Evolutionary conservation across 495 filamentous ascomycete genomes (phyloP).

Genomic region (Penicillium maclennaniae): DNA sequence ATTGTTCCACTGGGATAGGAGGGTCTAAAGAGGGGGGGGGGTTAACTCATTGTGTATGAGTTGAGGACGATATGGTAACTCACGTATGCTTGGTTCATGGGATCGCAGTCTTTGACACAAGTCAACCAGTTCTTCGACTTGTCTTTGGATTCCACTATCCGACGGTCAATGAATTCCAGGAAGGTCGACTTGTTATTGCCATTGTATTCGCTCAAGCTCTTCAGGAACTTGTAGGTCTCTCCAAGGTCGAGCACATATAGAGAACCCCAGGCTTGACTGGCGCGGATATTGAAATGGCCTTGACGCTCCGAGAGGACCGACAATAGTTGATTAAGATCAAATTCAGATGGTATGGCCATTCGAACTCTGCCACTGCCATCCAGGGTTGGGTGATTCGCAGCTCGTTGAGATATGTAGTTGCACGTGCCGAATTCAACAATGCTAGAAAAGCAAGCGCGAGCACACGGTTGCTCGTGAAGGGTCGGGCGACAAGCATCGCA

Average conservation of each 20-base stretch:
- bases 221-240: slow-evolving; percentile 44
- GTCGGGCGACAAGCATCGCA: slow-evolving; percentile 49
- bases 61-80: slow-evolving; percentile 13
- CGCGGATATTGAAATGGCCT: slow-evolving; percentile 47
- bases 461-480: slow-evolving; percentile 47
- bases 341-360: slow-evolving; percentile 41
- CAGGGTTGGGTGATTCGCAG: slow-evolving; percentile 42
- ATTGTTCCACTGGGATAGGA: slow-evolving; percentile 49
- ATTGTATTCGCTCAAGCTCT: slow-evolving; percentile 43
- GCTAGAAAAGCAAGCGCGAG: slow-evolving; percentile 44
- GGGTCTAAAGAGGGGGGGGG: slow-evolving; percentile 29
- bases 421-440: slow-evolving; percentile 51
- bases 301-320: slow-evolving; percentile 41
- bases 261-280: slow-evolving; percentile 43
- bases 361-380: slow-evolving; percentile 35
- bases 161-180: slow-evolving; percentile 45
- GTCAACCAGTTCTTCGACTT: slow-evolving; percentile 48
- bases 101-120: slow-evolving; percentile 45
- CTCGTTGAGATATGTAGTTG: slow-evolving; percentile 51
- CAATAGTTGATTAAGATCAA: slow-evolving; percentile 40
- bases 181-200: slow-evolving; percentile 45
- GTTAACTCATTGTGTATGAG: slow-evolving; percentile 1
- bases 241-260: slow-evolving; percentile 44
- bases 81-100: slow-evolving; percentile 41
- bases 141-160: slow-evolving; percentile 46